Conservation (phyloP, 2,329 filamentous ascomycete species). For the Dothiorella sarmentorum region DNA sequence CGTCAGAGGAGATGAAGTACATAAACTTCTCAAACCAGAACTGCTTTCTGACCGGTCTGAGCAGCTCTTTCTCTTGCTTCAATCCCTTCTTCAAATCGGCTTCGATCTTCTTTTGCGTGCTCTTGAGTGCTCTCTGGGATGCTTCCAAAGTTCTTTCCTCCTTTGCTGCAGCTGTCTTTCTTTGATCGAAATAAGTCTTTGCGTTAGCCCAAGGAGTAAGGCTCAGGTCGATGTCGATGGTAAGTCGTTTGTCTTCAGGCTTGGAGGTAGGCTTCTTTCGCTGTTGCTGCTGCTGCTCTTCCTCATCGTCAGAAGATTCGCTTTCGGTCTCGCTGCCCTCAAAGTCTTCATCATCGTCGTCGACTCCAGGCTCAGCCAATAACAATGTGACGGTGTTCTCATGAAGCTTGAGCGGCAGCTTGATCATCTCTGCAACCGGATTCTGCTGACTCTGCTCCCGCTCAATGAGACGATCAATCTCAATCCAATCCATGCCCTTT, state of each 20-base stretch:
- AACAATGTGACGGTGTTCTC: conserved; percentile 83
- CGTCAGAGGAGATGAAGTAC: conserved; percentile 94
- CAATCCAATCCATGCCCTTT: conserved; percentile 96
- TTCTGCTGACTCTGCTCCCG: conserved; percentile 79
- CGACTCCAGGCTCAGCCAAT: conserved; percentile 66
- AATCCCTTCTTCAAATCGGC: conserved; percentile 81
- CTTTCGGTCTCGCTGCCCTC: conserved; percentile 57
- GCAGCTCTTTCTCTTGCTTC: conserved; percentile 85
- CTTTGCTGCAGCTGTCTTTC: conserved; percentile 77
- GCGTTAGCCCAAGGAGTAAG: conserved; percentile 87
- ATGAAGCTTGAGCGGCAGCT: conserved; percentile 80
- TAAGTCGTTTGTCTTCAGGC: conserved; percentile 48
- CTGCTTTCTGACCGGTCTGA: conserved; percentile 77
- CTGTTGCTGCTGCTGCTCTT: conserved; percentile 36
- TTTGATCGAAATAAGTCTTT: conserved; percentile 86
- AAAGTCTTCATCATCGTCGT: conserved; percentile 59
- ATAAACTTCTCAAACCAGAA: conserved; percentile 98
- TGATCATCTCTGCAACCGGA: conserved; percentile 81
- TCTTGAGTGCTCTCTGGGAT: conserved; percentile 79
- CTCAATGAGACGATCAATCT: conserved; percentile 84
- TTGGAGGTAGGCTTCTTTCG: conserved; percentile 22
- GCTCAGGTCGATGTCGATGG: conserved; percentile 80
- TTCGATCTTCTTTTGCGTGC: conserved; percentile 81
- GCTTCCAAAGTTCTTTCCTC: conserved; percentile 82
- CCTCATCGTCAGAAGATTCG: conserved; percentile 41